phyloP scores from a whole-genome alignment of 1,284 basidiomycete species.

The Ceratobasidium sp. region DNA sequence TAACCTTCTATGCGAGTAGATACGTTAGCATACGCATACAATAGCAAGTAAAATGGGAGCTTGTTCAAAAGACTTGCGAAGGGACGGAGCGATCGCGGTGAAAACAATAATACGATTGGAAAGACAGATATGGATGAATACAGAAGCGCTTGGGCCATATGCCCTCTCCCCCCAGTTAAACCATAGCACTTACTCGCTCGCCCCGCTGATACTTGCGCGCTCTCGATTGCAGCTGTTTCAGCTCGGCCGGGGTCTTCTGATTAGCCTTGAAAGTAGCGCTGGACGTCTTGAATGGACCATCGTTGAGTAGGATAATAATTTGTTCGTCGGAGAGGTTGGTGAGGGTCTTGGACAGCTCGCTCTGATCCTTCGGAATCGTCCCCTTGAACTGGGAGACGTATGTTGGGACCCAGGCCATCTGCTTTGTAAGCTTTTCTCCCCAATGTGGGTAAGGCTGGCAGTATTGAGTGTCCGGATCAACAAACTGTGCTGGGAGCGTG shows the following conservation, averaged over 20 bases:
- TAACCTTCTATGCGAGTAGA: background rate
- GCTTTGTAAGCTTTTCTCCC: background rate
- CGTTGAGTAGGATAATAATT: background rate
- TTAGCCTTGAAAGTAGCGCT: background rate
- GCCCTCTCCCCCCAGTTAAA: no score
- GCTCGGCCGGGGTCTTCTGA: background rate
- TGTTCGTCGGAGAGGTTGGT: background rate
- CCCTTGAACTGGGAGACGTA: background rate
- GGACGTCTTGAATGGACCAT: background rate
- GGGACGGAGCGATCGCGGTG: no score
- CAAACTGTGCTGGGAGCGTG: background rate
- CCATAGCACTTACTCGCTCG: background rate
- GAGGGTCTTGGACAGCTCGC: background rate
- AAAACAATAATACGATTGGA: no score
- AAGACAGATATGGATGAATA: no score
- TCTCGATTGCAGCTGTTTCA: background rate
- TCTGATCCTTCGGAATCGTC: conserved; percentile 4
- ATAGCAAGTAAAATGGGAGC: no score
- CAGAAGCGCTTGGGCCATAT: no score
- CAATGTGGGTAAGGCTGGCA: conserved; percentile 1
- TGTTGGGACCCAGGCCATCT: background rate
- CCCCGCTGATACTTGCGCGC: background rate
- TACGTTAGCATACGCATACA: background rate
- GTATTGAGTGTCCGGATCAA: background rate
- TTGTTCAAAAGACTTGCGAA: no score